Percentiles rank a stretch among this genome's conserved stretches.
Conservation (phyloP, 345 rosid genomes). For the Eucalyptus caleyi region DNA sequence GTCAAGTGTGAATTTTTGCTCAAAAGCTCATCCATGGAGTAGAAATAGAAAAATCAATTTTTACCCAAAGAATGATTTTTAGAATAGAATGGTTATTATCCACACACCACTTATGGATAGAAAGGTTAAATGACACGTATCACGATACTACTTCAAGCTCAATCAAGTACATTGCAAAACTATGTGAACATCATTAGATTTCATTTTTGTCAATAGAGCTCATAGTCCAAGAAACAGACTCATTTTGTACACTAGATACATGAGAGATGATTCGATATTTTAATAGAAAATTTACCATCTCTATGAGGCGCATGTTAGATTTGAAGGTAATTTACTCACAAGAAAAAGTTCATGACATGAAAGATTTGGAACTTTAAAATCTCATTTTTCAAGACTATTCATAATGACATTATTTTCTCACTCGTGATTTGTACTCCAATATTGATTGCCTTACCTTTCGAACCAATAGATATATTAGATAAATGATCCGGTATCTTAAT, state of each 20-base stretch:
- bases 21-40: too few relatives aligned
- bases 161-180: not conserved
- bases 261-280: not conserved
- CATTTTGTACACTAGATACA: not conserved
- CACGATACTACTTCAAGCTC: not conserved
- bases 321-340: not conserved
- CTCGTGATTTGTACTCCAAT: not conserved
- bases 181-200: not conserved
- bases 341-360: not conserved
- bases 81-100: too few relatives aligned
- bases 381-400: not conserved
- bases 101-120: accelerated
- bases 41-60: too few relatives aligned
- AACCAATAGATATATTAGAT: not conserved
- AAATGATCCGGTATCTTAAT: not conserved
- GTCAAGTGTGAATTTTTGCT: accelerated
- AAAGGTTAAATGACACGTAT: not conserved
- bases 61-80: too few relatives aligned
- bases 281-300: not conserved
- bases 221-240: not conserved
- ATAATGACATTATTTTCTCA: not conserved
- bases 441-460: not conserved
- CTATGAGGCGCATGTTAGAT: not conserved
- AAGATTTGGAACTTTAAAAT: not conserved
- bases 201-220: not conserved